Conservation (phyloP, 2,329 filamentous ascomycete species). For the Parascedosporium putredinis region DNA sequence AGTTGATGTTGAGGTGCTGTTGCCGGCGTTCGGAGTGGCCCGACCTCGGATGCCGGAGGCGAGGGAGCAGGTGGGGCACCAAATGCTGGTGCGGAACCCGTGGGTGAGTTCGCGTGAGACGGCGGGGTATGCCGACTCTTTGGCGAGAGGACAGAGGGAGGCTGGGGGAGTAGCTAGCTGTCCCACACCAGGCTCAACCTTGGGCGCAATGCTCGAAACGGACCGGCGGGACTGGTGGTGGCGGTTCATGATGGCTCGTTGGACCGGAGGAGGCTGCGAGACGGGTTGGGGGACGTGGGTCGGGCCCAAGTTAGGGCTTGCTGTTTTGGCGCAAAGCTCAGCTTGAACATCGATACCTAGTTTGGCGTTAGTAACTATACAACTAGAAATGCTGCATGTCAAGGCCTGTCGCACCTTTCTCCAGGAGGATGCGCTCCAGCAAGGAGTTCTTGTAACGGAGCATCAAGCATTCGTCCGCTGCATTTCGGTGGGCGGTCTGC, state of each 20-base stretch:
- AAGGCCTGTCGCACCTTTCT: conserved; percentile 83
- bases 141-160: conserved; percentile 49
- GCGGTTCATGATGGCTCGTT: conserved; percentile 70
- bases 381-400: conserved; percentile 7
- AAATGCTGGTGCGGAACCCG: conserved; percentile 35
- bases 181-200: conserved; percentile 47
- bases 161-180: conserved; percentile 35
- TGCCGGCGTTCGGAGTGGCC: conserved; percentile 28
- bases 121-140: conserved; percentile 73
- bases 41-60: conserved; percentile 36
- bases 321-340: conserved; percentile 85
- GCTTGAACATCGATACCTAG: conserved; percentile 93
- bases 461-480: conserved; percentile 96
- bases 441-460: conserved; percentile 96
- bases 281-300: conserved; percentile 58
- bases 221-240: conserved; percentile 67
- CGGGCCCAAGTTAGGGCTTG: conserved; percentile 67
- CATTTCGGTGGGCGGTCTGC: conserved; percentile 86
- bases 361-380: not conserved
- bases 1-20: conserved; percentile 5
- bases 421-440: conserved; percentile 85
- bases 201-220: conserved; percentile 64
- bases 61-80: conserved; percentile 28
- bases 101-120: conserved; percentile 57
- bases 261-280: conserved; percentile 65